Percentiles rank a stretch among this genome's conserved stretches.
These are phyloP conservation scores for Schizophyllum commune DNA, from an alignment of 1,284 basidiomycete species.

Conservation along the genomic window DNA sequence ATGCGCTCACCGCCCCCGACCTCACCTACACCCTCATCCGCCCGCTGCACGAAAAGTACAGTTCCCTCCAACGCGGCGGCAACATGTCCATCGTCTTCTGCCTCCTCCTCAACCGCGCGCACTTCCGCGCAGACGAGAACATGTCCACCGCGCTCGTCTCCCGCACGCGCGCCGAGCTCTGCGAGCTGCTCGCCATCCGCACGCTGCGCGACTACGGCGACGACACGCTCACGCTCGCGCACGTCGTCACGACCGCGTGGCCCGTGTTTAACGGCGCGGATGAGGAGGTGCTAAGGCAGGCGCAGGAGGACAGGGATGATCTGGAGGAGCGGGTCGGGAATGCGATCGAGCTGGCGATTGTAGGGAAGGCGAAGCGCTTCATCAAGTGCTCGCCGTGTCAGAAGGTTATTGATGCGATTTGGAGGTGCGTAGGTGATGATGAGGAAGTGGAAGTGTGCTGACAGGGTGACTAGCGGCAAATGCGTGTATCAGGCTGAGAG, in stretches of 20 bases:
- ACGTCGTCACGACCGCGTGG: constrained; percentile 83
- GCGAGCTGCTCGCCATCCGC: constrained; percentile 84
- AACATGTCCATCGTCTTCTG: constrained; percentile 82
- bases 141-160: constrained; percentile 64
- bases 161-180: constrained; percentile 68
- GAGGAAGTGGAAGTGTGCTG: neutral
- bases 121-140: constrained; percentile 74
- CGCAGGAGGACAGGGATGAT: constrained; percentile 67
- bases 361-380: constrained; percentile 78
- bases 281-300: constrained; percentile 48
- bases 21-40: constrained; percentile 81
- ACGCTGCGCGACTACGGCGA: constrained; percentile 74
- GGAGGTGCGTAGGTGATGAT: constrained; percentile 42
- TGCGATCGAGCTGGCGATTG: constrained; percentile 87
- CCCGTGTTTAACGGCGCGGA: constrained; percentile 81
- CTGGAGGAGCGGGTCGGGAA: constrained; percentile 78
- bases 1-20: constrained; percentile 75
- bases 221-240: constrained; percentile 69
- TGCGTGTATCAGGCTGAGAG: constrained; percentile 88
- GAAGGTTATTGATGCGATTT: constrained; percentile 78
- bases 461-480: constrained; percentile 48
- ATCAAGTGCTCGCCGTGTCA: constrained; percentile 84
- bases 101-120: constrained; percentile 80
- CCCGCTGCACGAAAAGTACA: constrained; percentile 70
- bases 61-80: constrained; percentile 49